Conservation (phyloP, 2,329 filamentous ascomycete species). For the Trichoderma harzianum region DNA sequence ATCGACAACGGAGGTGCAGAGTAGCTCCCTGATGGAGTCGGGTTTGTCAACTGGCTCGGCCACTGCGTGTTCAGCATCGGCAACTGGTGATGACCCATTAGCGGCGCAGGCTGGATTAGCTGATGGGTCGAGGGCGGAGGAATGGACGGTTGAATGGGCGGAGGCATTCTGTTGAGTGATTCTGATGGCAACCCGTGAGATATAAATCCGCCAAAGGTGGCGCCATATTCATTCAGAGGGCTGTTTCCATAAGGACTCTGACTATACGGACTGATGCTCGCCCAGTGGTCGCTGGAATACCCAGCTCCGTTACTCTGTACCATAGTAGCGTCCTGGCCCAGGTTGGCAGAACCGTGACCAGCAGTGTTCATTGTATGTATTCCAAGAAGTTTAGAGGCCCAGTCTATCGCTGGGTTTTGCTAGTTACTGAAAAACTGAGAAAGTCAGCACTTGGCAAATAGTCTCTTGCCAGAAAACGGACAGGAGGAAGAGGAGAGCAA, state of each 20-base stretch:
- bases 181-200: conserved; percentile 51
- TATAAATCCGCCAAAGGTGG: conserved; percentile 54
- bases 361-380: conserved; percentile 34
- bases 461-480: neutral
- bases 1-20: conserved; percentile 58
- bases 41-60: conserved; percentile 79
- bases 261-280: conserved; percentile 59
- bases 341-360: conserved; percentile 30
- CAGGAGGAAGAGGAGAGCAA: neutral
- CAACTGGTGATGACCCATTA: conserved; percentile 56
- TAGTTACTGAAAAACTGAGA: conserved; percentile 11
- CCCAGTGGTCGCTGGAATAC: conserved; percentile 49
- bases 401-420: conserved; percentile 14
- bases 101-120: conserved; percentile 33
- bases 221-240: conserved; percentile 64
- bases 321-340: conserved; percentile 33
- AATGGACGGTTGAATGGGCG: conserved; percentile 50
- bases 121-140: conserved; percentile 26
- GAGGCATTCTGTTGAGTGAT: conserved; percentile 51
- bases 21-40: conserved; percentile 51
- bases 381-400: conserved; percentile 14
- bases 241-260: conserved; percentile 51
- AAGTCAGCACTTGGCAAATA: conserved; percentile 15
- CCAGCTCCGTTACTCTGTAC: conserved; percentile 31
- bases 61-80: conserved; percentile 71